phyloP scores from a whole-genome alignment of 495 filamentous ascomycete species.

The Opeltia flavorubescens region DNA sequence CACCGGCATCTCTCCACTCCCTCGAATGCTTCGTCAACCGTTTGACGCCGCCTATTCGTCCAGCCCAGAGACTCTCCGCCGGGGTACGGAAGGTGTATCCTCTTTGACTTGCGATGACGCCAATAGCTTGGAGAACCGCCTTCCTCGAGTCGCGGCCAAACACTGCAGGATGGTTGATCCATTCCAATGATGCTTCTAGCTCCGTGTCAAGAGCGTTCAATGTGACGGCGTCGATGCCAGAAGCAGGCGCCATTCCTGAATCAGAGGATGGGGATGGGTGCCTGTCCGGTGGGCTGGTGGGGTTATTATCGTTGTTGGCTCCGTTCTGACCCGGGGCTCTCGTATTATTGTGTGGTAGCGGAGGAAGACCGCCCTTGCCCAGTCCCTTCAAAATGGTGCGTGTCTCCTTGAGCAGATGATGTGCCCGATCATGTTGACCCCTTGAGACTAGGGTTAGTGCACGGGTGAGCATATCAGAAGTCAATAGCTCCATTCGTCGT shows the following conservation, averaged over 20 bases:
- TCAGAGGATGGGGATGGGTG: slow-evolving; percentile 36
- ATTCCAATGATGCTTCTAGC: slow-evolving; percentile 86
- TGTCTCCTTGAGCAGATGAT: slow-evolving; percentile 83
- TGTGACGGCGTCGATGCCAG: slow-evolving; percentile 45
- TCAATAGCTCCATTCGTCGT: slow-evolving; percentile 92
- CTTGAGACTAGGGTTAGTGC: slow-evolving; percentile 83
- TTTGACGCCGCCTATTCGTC: slow-evolving; percentile 62
- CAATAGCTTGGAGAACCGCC: slow-evolving; percentile 89
- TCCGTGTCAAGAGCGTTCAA: slow-evolving; percentile 83
- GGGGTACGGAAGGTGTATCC: slow-evolving; percentile 88
- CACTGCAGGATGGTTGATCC: slow-evolving; percentile 94
- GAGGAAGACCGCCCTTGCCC: slow-evolving; percentile 86
- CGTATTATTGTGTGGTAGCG: slow-evolving; percentile 49
- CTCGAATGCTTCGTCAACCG: slow-evolving; percentile 61
- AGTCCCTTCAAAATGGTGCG: slow-evolving; percentile 90
- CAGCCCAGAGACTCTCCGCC: slow-evolving; percentile 74
- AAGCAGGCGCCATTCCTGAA: slow-evolving; percentile 27
- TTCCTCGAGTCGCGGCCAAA: slow-evolving; percentile 93
- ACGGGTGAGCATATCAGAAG: slow-evolving; percentile 93
- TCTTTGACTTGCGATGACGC: slow-evolving; percentile 86
- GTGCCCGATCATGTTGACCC: slow-evolving; percentile 83
- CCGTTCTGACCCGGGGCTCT: slow-evolving; percentile 24
- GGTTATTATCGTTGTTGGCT: slow-evolving; percentile 12
- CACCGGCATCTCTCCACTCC: slow-evolving; percentile 76
- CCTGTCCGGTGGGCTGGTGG: slow-evolving; percentile 30